Percentiles rank a stretch among this genome's conserved stretches.
These are phyloP conservation scores for Leccinum ochraceum DNA, from an alignment of 768 basidiomycete genomes.

Conservation along the genomic window DNA sequence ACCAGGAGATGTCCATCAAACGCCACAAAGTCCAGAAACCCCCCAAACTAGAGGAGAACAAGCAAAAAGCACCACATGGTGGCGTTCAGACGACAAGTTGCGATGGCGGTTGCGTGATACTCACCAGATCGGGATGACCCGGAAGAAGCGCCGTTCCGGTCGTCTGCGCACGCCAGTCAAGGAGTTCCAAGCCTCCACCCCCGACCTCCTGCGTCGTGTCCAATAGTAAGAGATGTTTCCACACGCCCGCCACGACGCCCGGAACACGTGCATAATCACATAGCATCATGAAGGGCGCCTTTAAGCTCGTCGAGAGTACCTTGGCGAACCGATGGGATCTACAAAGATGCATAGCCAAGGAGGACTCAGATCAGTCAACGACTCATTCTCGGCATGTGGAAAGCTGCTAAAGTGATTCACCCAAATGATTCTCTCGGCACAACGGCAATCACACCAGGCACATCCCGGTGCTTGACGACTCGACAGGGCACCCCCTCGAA, in stretches of 20 bases:
- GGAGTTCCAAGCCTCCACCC: constrained; percentile 27
- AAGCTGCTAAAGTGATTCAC: neutral
- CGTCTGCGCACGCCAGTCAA: constrained; percentile 29
- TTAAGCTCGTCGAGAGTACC: constrained; percentile 20
- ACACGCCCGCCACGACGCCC: constrained; percentile 27
- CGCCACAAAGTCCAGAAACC: constrained; percentile 27
- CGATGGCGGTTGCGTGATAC: neutral
- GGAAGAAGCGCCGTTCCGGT: constrained; percentile 29
- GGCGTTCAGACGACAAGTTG: neutral
- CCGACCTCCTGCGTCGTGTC: constrained; percentile 23
- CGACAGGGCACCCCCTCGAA: constrained; percentile 18
- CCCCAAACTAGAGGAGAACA: constrained; percentile 20
- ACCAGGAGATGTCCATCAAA: constrained; percentile 26
- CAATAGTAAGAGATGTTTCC: constrained; percentile 24
- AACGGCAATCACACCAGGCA: constrained; percentile 22
- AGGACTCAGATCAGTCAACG: neutral
- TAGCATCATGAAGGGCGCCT: constrained; percentile 23
- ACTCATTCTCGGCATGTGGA: neutral
- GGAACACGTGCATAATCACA: constrained; percentile 27
- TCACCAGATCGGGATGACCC: constrained; percentile 21
- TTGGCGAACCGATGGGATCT: constrained; percentile 21
- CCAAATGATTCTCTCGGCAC: constrained; percentile 16
- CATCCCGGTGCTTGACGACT: constrained; percentile 22
- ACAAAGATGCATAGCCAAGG: neutral
- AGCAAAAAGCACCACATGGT: neutral